These are phyloP conservation scores for Exophiala xenobiotica DNA, from an alignment of 2,329 filamentous ascomycete species.

Conservation along the genomic window DNA sequence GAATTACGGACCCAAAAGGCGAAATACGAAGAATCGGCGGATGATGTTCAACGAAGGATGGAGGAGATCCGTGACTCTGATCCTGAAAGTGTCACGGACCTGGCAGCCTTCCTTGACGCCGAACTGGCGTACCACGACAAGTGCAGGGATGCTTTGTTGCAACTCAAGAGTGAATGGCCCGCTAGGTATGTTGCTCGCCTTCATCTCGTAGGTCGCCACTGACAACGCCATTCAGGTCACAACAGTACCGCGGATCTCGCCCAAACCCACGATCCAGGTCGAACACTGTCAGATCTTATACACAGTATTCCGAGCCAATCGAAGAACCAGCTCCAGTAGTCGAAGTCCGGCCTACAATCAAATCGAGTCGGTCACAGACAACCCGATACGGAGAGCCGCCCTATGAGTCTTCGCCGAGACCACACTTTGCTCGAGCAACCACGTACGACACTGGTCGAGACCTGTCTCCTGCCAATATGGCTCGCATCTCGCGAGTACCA, in stretches of 20 bases:
- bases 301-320: conserved; percentile 57
- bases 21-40: conserved; percentile 93
- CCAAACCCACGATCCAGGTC: conserved; percentile 57
- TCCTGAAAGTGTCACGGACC: conserved; percentile 74
- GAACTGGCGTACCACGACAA: conserved; percentile 90
- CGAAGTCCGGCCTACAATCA: conserved; percentile 51
- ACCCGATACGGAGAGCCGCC: conserved; percentile 40
- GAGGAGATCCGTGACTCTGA: conserved; percentile 94
- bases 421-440: conserved; percentile 50
- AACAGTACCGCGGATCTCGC: conserved; percentile 34
- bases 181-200: conserved; percentile 51
- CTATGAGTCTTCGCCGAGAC: conserved; percentile 39
- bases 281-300: conserved; percentile 64
- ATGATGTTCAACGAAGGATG: conserved; percentile 90
- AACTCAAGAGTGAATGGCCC: conserved; percentile 69
- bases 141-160: conserved; percentile 77
- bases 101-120: conserved; percentile 79
- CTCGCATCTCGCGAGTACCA: conserved; percentile 52
- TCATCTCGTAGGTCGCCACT: conserved; percentile 20
- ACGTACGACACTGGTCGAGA: conserved; percentile 61
- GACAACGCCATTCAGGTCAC: conserved; percentile 9
- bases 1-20: conserved; percentile 86
- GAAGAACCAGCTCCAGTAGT: conserved; percentile 58
- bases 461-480: conserved; percentile 45
- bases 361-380: conserved; percentile 44